Evolutionary conservation across 352 stramenopile species (phyloP).

Genomic region (Globisporangium alternatum): DNA sequence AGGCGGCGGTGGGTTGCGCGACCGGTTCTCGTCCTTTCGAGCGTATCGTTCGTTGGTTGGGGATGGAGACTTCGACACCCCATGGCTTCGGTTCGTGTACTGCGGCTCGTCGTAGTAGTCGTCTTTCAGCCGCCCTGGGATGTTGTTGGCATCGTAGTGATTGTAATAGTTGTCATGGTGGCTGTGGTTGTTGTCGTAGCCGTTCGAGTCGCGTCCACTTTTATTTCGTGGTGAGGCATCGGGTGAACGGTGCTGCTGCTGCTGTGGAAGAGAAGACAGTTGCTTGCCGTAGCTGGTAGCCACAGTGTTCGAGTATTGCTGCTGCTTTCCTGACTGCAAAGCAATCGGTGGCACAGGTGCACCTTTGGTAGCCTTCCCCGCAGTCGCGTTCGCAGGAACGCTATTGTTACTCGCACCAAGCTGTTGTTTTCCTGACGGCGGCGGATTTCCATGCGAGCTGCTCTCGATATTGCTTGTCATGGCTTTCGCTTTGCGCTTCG

Average conservation of each 20-base stretch:
- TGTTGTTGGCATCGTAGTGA: slow-evolving; percentile 20
- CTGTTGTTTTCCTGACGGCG: slow-evolving; percentile 14
- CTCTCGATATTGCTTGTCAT: neutral
- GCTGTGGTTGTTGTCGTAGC: slow-evolving; percentile 32
- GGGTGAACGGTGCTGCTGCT: slow-evolving; percentile 17
- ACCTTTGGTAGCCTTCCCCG: slow-evolving; percentile 2
- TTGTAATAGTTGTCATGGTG: slow-evolving; percentile 20
- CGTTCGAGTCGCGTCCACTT: slow-evolving; percentile 27
- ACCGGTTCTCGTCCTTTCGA: neutral
- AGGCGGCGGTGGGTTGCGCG: neutral
- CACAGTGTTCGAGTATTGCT: slow-evolving; percentile 12
- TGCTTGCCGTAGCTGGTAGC: slow-evolving; percentile 13
- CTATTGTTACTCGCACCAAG: slow-evolving; percentile 16
- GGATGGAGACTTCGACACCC: neutral
- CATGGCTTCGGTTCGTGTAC: slow-evolving; percentile 6
- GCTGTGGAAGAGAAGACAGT: neutral
- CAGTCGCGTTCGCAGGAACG: neutral
- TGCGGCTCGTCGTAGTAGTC: slow-evolving; percentile 27
- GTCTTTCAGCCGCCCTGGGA: slow-evolving; percentile 31
- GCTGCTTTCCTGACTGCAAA: slow-evolving; percentile 12
- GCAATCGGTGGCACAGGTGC: slow-evolving; percentile 10
- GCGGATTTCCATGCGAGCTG: neutral
- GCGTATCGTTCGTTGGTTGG: slow-evolving; percentile 12
- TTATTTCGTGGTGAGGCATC: slow-evolving; percentile 29
- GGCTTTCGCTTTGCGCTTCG: slow-evolving; percentile 42